A percentile compares a stretch with the other conserved stretches of the same genome.
These are phyloP conservation scores for Saccharum hybrid DNA, from an alignment of 202 grass and related monocot genomes.

Conservation along the genomic window DNA sequence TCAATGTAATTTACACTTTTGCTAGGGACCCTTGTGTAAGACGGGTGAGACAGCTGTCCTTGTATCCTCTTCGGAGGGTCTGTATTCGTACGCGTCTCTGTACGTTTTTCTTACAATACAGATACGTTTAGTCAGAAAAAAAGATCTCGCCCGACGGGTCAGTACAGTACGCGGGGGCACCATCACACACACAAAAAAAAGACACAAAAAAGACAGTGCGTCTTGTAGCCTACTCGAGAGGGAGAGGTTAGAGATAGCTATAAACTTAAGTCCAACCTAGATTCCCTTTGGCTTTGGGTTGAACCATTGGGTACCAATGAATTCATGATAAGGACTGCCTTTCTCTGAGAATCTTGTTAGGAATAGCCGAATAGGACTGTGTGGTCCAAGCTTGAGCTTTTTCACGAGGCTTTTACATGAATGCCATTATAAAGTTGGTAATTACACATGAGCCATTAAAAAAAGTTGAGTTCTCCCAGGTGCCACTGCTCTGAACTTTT, in stretches of 20 bases:
- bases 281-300: not conserved
- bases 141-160: not conserved
- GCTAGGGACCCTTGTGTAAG: too few species aligned
- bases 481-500: too few species aligned
- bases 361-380: not conserved
- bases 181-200: not conserved
- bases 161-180: not conserved
- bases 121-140: too few species aligned
- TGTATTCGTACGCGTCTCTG: too few species aligned
- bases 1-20: too few species aligned
- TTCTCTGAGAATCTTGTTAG: not conserved
- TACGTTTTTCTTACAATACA: too few species aligned
- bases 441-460: too few species aligned
- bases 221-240: not conserved
- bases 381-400: not conserved
- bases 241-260: not conserved
- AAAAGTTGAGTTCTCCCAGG: too few species aligned
- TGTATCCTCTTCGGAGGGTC: too few species aligned
- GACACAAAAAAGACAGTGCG: not conserved
- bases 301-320: not conserved
- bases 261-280: not conserved
- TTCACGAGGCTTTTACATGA: too few species aligned
- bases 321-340: not conserved
- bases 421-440: too few species aligned
- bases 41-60: too few species aligned